Evolutionary conservation across 345 rosid species (phyloP), one percentile per base, ranked within the genome.

Genomic region (Hibiscus syriacus): DNA sequence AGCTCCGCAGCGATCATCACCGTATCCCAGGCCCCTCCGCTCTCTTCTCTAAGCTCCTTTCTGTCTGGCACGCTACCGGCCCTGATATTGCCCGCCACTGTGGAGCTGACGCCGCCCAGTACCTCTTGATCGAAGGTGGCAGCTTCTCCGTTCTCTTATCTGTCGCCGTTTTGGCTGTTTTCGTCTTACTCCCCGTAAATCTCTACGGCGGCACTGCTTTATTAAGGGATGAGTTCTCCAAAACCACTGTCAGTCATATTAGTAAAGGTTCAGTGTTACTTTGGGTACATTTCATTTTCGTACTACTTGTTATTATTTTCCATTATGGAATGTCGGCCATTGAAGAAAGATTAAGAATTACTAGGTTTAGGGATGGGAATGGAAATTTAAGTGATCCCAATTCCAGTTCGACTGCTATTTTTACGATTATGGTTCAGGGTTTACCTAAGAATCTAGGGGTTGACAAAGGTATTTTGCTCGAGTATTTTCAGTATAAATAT

Each of bases 71-170:
- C 69, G 97, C 97, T 66, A 86, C 96, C 14, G 79, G 86, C 52
- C 82, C 84, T 7, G 98, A 93, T 85, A 90, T 93, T 64, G 92
- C 90, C 16, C 84, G 84, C 16, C 98, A 90, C 72, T 90, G 98
- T 39, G 97, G 98, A 7, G 98, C 98, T 17, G 98, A 93, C 70
- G 91, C 98, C 0, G 95, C 98, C 12, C 98, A 90, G 60, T 93
- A 84, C 66, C 92, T 93, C 8, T 79, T 91, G 25, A 89, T 93
- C 27, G 97, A 91, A 80, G 96, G 97, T 20, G 96, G 97, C 2
- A 94, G 95, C 86, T 91, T 85, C 29, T 79, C 76, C 27, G 79
- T 86, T 5, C 85, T 94, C 5, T 73, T 81, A 1, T 74, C 80
- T 19, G 76, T 85, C 17, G 89, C 85, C 12, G 32, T 83, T 61